Evolutionary conservation across 2,329 filamentous ascomycete species (phyloP), one percentile per base, ranked within the genome.

Genomic region (Exophiala viscosa): DNA sequence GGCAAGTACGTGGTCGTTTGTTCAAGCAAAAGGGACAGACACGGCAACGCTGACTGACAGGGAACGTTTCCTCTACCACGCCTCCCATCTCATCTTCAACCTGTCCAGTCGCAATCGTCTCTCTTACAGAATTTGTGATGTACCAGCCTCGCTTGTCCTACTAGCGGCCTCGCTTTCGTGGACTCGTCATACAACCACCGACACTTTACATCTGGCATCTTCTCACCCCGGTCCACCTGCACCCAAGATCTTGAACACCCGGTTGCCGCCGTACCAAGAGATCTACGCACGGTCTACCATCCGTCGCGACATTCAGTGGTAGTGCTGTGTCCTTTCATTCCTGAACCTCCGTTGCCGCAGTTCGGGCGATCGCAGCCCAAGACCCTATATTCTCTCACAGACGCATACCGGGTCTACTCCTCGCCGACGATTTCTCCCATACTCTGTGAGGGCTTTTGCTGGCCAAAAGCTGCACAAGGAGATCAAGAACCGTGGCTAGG

Each of bases 391-490:
- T 20, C 9, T 17, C 39, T 20, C 39, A 18, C 23, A 28, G 23
- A 7, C 23, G 23, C 5, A 28, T 28, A 5, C 3, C 23, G 8
- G 23, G 23, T 28, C 23, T 7, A 5, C 23, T 7, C 23, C 23
- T 28, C 23, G 8, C 23, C 23, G 23, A 28, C 23, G 5, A 7
- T 7, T 7, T 7, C 23, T 28, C 23, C 23, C 23, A 28, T 7
- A 28, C 5, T 7, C 23, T 28, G 23, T 28, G 23, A 28, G 32
- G 31, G 41, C 32, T 42, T 17, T 43, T 52, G 54, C 50, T 44
- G 45, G 54, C 38, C 39, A 46, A 42, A 34, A 57, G 47, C 44
- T 18, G 46, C 31, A 35, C 44, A 38, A 44, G 34, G 9, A 14
- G 32, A 18, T 23, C 36, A 15, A 39, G 13, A 20, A 18, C 33